Evolutionary conservation across 192 early-diverging fungal species (phyloP), one percentile per base, ranked within the genome.

Genomic region (Diversispora eburnea): DNA sequence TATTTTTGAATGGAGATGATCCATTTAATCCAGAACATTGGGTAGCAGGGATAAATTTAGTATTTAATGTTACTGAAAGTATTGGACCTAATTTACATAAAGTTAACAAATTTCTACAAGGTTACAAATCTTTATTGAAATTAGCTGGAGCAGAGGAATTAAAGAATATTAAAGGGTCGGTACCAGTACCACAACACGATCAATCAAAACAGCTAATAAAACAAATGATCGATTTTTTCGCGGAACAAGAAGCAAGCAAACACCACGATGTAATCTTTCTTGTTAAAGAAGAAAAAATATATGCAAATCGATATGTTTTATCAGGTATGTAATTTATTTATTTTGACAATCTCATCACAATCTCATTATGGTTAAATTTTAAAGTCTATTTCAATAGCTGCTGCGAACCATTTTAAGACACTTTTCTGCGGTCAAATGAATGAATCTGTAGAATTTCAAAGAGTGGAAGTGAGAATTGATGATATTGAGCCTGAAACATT

Each of bases 1-100:
- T 68, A 54, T 68, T 68, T 39, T 68, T 68, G 39, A 68, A 68
- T 54, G 48, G 10, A 5, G 67, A 68, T 45, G 67, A 68, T 68
- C 67, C 49, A 33, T 54, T 68, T 19, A 43, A 68, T 54, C 4
- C 15, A 3, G 20, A 68, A 39, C 33, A 68, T 54, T 68, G 67
- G 67, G 8, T 42, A 22, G 45, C 67, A n/a, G 47, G 39, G 39
- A 22, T 9, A 49, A 25, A 68, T 25, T 20, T 68, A 17, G 51
- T 54, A 39, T 68, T 68, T 41, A 48, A 48, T 5, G 49, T 54
- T 10, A 9, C 41, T n/a, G 61, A 68, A 4, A 4, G 52, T 8
- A 13, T 52, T 51, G 49, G 45, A 49, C 9, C 9, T 17, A 22
- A 43, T 15, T 68, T 68, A 15, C 22, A 52, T 54, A 68, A 68